These are phyloP conservation scores for Rhododendron mucronatum DNA, from an alignment of 148 eudicot species.

Conservation along the genomic window DNA sequence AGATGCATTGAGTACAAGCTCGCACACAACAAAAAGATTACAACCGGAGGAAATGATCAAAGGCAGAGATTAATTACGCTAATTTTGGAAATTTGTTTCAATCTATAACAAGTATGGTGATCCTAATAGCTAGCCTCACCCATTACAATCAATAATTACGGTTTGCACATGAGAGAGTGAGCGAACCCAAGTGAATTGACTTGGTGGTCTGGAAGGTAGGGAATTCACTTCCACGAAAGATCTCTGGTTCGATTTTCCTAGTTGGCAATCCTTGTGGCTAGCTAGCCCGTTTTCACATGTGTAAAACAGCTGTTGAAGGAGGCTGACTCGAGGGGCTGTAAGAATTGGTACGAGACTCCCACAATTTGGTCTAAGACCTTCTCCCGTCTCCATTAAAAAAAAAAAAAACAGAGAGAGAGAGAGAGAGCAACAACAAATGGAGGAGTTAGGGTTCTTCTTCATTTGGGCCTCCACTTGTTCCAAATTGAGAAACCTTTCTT, in stretches of 20 bases:
- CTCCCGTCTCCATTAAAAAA: no score
- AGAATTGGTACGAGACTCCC: neutral
- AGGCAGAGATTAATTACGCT: neutral
- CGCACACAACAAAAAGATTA: neutral
- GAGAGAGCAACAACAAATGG: no score
- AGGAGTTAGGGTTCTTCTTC: neutral
- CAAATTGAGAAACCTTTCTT: conserved; percentile 1
- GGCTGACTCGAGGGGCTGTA: neutral
- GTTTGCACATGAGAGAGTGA: neutral
- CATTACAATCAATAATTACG: neutral
- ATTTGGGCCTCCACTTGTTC: neutral
- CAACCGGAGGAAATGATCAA: neutral
- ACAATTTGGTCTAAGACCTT: no score
- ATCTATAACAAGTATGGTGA: neutral
- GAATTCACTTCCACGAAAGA: neutral
- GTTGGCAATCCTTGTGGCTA: neutral
- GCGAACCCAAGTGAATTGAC: neutral
- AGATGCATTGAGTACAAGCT: no score
- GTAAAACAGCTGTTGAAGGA: neutral
- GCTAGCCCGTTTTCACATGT: fast-evolving
- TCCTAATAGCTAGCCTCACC: neutral
- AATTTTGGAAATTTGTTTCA: neutral
- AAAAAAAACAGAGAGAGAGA: no score
- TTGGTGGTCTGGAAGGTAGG: neutral
- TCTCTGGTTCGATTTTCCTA: neutral